Percentiles rank a stretch among this genome's conserved stretches.
phyloP scores from a whole-genome alignment of 805 yeast genomes.

The Myxozyma vanderwaltii region DNA sequence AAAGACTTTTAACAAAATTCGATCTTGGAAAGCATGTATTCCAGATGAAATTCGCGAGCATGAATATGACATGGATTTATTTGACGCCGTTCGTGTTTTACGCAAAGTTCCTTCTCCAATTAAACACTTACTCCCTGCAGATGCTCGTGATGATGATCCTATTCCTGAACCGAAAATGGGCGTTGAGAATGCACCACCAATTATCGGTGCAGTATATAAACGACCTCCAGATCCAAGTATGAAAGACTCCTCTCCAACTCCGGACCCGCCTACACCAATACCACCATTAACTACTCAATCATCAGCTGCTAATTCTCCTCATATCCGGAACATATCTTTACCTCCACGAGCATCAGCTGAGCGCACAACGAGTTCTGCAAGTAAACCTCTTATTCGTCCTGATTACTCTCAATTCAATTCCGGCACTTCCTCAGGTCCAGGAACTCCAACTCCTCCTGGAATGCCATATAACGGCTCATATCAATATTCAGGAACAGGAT shows the following conservation, averaged over 20 bases:
- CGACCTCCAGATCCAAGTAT: constrained; percentile 75
- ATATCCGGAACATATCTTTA: constrained; percentile 12
- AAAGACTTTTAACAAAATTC: constrained; percentile 86
- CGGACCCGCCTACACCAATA: constrained; percentile 36
- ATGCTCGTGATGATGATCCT: constrained; percentile 71
- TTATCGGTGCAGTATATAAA: constrained; percentile 85
- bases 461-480: constrained; percentile 8
- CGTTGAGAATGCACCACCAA: constrained; percentile 87
- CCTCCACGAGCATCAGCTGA: constrained; percentile 19
- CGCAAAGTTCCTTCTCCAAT: constrained; percentile 81
- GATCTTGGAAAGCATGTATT: constrained; percentile 98
- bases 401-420: constrained; percentile 17
- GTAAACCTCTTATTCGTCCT: constrained; percentile 12
- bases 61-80: constrained; percentile 52
- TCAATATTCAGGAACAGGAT: constrained; percentile 1
- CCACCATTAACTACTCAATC: constrained; percentile 17
- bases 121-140: constrained; percentile 70
- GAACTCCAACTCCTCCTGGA: constrained; percentile 20
- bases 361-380: constrained; percentile 6
- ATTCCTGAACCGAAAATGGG: constrained; percentile 83
- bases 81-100: constrained; percentile 78
- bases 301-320: constrained; percentile 33
- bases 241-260: constrained; percentile 61
- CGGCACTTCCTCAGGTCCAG: constrained; percentile 20
- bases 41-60: constrained; percentile 92